phyloP scores from a whole-genome alignment of 148 eudicot genomes.

The Limonium bicolor region DNA sequence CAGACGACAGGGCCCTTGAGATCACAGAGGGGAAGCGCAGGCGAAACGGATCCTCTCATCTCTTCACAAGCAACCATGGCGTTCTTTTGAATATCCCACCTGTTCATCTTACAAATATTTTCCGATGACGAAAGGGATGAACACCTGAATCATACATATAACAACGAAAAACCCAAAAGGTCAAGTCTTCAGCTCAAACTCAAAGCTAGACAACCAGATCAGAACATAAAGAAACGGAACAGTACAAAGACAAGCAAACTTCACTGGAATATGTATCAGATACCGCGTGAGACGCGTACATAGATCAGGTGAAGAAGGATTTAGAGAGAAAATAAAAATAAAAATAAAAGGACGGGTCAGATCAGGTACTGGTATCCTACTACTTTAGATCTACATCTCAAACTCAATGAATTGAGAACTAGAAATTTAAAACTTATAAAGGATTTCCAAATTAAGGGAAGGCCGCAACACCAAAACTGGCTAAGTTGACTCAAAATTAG shows the following conservation, averaged over 20 bases:
- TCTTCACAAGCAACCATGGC: conserved; percentile 7
- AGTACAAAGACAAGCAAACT: not conserved
- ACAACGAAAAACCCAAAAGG: not conserved
- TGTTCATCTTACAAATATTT: conserved; percentile 5
- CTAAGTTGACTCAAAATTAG: too few relatives aligned
- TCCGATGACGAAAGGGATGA: not conserved
- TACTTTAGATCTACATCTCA: too few relatives aligned
- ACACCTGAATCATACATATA: conserved; percentile 2
- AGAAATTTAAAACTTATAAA: too few relatives aligned
- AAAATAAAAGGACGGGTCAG: not conserved
- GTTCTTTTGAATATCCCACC: conserved; percentile 3
- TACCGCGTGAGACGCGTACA: too few relatives aligned
- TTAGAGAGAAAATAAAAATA: too few relatives aligned
- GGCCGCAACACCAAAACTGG: not conserved
- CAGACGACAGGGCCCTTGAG: conserved; percentile 13
- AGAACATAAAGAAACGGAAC: not conserved
- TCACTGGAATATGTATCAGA: too few relatives aligned
- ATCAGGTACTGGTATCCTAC: conserved; percentile 1
- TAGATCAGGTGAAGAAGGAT: too few relatives aligned
- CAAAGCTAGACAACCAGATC: not conserved
- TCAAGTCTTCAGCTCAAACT: conserved; percentile 1
- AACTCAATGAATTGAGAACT: too few relatives aligned
- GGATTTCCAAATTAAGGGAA: too few relatives aligned
- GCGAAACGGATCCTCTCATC: conserved; percentile 7
- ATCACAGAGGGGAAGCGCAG: conserved; percentile 2